A percentile compares a stretch with the other conserved stretches of the same genome.
phyloP scores from a whole-genome alignment of 2,329 filamentous ascomycete genomes.

The Mariannaea elegans region DNA sequence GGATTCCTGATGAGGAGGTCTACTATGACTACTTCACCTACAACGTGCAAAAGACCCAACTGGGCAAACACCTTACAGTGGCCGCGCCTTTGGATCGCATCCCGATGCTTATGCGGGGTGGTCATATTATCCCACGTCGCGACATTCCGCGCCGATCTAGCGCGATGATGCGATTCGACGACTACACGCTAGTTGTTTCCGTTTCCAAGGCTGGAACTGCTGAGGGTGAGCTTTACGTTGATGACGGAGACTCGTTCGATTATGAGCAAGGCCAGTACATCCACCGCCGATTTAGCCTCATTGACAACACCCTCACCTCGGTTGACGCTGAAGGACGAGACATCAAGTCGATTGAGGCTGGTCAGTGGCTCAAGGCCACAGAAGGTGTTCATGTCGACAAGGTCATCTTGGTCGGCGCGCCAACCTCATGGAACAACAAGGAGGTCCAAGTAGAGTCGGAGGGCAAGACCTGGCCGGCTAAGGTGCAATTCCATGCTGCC shows the following conservation, averaged over 20 bases:
- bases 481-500: conserved; percentile 67
- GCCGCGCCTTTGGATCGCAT: conserved; percentile 85
- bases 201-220: conserved; percentile 70
- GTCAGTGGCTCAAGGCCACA: conserved; percentile 83
- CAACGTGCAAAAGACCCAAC: conserved; percentile 72
- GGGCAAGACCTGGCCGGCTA: conserved; percentile 62
- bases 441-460: conserved; percentile 65
- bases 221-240: conserved; percentile 84
- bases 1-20: conserved; percentile 85
- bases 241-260: conserved; percentile 94
- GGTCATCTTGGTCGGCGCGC: conserved; percentile 83
- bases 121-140: conserved; percentile 89
- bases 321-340: conserved; percentile 69
- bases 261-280: conserved; percentile 88
- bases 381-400: conserved; percentile 81
- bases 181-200: conserved; percentile 86
- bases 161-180: conserved; percentile 91
- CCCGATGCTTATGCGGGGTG: conserved; percentile 90
- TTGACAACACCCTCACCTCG: conserved; percentile 69
- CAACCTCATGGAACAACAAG: conserved; percentile 73
- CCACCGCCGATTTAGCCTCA: conserved; percentile 80
- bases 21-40: conserved; percentile 98
- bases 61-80: conserved; percentile 75
- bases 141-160: conserved; percentile 87
- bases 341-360: conserved; percentile 63